phyloP scores from a whole-genome alignment of 2,329 filamentous ascomycete species.

The Colletotrichum trifolii region DNA sequence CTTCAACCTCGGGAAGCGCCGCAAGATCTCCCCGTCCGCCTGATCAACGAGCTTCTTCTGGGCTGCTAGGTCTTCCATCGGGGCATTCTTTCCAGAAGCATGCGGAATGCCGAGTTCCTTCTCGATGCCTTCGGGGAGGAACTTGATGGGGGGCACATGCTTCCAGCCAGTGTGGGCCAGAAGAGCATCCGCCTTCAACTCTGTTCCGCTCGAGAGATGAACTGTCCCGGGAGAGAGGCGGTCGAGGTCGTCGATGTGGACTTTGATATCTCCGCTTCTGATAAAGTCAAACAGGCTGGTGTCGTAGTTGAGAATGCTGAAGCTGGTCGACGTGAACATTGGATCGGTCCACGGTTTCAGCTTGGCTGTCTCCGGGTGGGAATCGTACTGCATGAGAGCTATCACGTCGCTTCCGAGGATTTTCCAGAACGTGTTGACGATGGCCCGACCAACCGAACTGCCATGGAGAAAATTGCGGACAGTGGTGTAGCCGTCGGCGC shows the following conservation, averaged over 20 bases:
- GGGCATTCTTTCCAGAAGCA: constrained; percentile 22
- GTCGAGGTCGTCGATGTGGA: constrained; percentile 64
- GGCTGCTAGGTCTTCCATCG: constrained; percentile 47
- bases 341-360: constrained; percentile 64
- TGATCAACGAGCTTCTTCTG: constrained; percentile 49
- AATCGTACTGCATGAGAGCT: constrained; percentile 63
- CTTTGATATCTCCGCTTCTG: constrained; percentile 58
- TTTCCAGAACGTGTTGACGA: constrained; percentile 68
- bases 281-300: constrained; percentile 68
- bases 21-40: constrained; percentile 65
- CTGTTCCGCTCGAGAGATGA: constrained; percentile 60
- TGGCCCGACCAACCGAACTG: constrained; percentile 64
- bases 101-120: constrained; percentile 62
- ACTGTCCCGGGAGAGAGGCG: constrained; percentile 58
- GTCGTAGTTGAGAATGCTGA: constrained; percentile 71
- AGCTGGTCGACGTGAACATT: constrained; percentile 64
- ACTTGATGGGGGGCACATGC: constrained; percentile 61
- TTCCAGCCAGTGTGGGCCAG: constrained; percentile 71
- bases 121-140: constrained; percentile 60
- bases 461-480: constrained; percentile 67
- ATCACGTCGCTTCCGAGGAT: constrained; percentile 67
- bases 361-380: constrained; percentile 62
- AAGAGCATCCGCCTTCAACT: constrained; percentile 61
- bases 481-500: constrained; percentile 67
- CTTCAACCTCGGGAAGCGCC: constrained; percentile 62